Conservation (phyloP, 2,329 filamentous ascomycete species). For the Colletotrichum caudatum region DNA sequence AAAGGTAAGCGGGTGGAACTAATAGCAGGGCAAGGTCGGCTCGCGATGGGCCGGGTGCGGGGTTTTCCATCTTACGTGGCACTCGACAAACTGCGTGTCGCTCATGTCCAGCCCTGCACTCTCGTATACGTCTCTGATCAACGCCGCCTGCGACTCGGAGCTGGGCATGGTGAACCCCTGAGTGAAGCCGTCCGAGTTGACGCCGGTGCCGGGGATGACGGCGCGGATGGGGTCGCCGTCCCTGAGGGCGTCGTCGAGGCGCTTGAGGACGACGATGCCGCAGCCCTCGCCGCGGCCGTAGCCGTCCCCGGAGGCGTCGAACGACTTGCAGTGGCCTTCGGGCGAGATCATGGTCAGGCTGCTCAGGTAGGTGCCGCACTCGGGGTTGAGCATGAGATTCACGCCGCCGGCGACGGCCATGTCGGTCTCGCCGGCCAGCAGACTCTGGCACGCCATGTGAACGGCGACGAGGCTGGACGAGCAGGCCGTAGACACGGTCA, state of each 20-base stretch:
- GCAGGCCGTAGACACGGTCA: conserved; percentile 65
- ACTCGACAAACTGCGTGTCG: conserved; percentile 28
- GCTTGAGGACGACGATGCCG: conserved; percentile 56
- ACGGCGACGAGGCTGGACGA: conserved; percentile 60
- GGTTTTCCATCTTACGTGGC: conserved; percentile 24
- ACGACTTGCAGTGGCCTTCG: conserved; percentile 45
- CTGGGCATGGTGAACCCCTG: conserved; percentile 56
- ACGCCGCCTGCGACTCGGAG: conserved; percentile 24
- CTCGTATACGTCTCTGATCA: conserved; percentile 27
- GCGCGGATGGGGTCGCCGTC: conserved; percentile 51
- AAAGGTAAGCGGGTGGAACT: too few species aligned
- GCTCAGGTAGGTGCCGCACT: conserved; percentile 22
- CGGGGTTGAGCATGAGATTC: conserved; percentile 10
- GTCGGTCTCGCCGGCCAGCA: conserved; percentile 45
- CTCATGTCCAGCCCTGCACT: conserved; percentile 14
- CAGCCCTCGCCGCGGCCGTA: conserved; percentile 32
- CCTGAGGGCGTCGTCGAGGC: conserved; percentile 54
- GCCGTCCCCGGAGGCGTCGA: conserved; percentile 19
- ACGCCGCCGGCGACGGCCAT: conserved; percentile 36
- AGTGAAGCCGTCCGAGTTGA: conserved; percentile 55
- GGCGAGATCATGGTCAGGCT: conserved; percentile 50
- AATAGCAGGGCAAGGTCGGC: too few species aligned
- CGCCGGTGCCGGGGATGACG: conserved; percentile 26
- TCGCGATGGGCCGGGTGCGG: conserved; percentile 4
- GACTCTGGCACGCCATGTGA: conserved; percentile 53